Conservation (phyloP, 2,329 filamentous ascomycete species). For the Alternaria atra region DNA sequence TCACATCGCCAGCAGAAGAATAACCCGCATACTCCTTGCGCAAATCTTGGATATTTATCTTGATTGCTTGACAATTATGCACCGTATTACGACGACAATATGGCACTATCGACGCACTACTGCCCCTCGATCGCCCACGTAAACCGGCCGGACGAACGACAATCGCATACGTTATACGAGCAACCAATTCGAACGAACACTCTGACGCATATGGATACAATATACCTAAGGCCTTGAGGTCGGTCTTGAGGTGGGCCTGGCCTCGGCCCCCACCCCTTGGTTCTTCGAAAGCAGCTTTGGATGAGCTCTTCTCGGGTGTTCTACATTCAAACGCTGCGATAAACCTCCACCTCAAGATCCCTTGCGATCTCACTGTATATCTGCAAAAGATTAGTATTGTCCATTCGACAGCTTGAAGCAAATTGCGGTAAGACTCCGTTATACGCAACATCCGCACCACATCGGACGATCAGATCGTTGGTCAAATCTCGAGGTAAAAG, state of each 20-base stretch:
- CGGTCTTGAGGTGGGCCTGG: not conserved
- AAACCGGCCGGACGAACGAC: conserved; percentile 9
- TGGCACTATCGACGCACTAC: conserved; percentile 15
- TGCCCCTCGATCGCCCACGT: conserved; percentile 33
- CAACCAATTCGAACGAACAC: not conserved
- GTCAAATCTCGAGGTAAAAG: not conserved
- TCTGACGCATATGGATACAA: not conserved
- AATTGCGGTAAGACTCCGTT: not conserved
- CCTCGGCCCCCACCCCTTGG: not conserved
- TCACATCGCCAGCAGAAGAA: conserved; percentile 3
- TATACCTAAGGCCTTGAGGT: not conserved
- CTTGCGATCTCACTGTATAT: not conserved
- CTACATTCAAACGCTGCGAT: not conserved
- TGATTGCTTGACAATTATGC: not conserved
- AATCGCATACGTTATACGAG: conserved; percentile 1
- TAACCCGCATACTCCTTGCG: not conserved
- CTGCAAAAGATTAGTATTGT: not conserved
- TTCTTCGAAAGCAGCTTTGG: conserved; percentile 7
- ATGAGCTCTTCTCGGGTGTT: not conserved
- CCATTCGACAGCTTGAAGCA: not conserved
- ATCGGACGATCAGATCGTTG: not conserved
- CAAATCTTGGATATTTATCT: not conserved
- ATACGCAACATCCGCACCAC: not conserved
- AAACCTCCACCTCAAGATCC: not conserved
- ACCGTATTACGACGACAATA: conserved; percentile 7